phyloP scores from a whole-genome alignment of 192 early-diverging fungal species.

The Lobosporangium transversale region DNA sequence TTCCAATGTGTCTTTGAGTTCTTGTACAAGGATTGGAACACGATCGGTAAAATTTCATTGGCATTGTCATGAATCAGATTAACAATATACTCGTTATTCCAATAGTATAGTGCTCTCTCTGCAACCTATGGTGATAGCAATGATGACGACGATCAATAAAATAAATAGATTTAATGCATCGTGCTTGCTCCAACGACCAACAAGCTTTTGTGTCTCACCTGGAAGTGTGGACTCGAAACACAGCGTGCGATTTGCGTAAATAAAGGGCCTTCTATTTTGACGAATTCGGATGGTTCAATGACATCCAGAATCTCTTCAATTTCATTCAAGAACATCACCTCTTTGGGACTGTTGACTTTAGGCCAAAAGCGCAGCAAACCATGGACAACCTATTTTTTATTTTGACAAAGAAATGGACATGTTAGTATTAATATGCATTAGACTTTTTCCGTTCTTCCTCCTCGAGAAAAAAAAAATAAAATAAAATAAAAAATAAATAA shows the following conservation, averaged over 20 bases:
- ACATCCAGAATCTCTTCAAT: slow-evolving; percentile 97
- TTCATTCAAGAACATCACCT: slow-evolving; percentile 99
- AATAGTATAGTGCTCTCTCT: slow-evolving; percentile 96
- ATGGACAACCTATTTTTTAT: slow-evolving; percentile 72
- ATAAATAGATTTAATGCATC: no score
- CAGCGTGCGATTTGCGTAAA: slow-evolving; percentile 94
- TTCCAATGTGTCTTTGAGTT: slow-evolving; percentile 99
- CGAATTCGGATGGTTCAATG: slow-evolving; percentile 92
- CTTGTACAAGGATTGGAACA: slow-evolving; percentile 92
- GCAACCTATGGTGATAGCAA: slow-evolving; percentile 74
- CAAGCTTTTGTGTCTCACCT: slow-evolving; percentile 68
- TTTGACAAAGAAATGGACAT: background rate
- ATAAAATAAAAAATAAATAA: no score
- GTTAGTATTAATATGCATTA: no score
- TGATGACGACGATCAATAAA: background rate
- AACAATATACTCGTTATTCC: slow-evolving; percentile 99
- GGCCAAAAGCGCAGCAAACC: slow-evolving; percentile 97
- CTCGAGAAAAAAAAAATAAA: no score
- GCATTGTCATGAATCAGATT: slow-evolving; percentile 96
- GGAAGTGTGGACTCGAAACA: slow-evolving; percentile 97
- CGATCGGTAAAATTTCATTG: slow-evolving; percentile 90
- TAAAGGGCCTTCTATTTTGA: slow-evolving; percentile 87
- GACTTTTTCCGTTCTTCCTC: no score
- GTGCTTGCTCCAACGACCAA: no score
- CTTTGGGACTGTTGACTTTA: slow-evolving; percentile 98